Base-by-base conservation (phyloP, 331 rosid species). In the Prunus yedoensis region DNA sequence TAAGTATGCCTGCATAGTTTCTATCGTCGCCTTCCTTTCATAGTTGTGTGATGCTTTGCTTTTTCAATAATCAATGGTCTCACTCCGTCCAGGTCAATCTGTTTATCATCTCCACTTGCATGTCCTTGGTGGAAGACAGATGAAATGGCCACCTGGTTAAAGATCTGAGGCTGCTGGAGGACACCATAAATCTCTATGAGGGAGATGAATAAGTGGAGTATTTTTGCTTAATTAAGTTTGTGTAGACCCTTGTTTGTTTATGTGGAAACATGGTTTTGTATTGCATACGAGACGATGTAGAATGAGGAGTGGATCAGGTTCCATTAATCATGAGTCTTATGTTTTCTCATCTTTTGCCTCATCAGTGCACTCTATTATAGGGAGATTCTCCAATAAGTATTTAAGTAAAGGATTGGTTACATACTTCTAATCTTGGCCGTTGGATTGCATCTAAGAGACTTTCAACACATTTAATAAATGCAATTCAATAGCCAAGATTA, bases 31-130 rank as follows among this genome's bases (percentile, higher is more conserved):
- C 30, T 6, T 21, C 10, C 54, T 21, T 25, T 38, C 65, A 13
- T 52, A 2, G 30, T 38, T 66, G n/a, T 53, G 50, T 15, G 53
- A 68, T 38, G 41, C 51, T n/a, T 10, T 46, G 28, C 58, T 16
- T n/a, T 0, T 50, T 50, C 54, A 46, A n/a, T 47, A 57, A 58
- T 54, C 54, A 51, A 15, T 38, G 28, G 63, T 71, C 66, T 78
- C 50, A 11, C 76, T 67, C 75, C 73, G 71, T 76, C 47, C 79
- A 92, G 96, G 93, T 78, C 97, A 92, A 89, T 90, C 94, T 67
- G 97, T 92, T 52, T 90, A 90, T 80, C 97, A 88, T 87, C 88
- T 92, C 71, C 97, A 92, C 89, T 83, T 92, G 91, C 97, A 92
- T 79, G 91, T 92, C 66, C 78, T 89, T 5, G 97, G 96, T 70